A percentile compares a stretch with the other conserved stretches of the same genome.
Evolutionary conservation across 257 asterid species (phyloP).

Genomic region (Solanum pinnatisectum): DNA sequence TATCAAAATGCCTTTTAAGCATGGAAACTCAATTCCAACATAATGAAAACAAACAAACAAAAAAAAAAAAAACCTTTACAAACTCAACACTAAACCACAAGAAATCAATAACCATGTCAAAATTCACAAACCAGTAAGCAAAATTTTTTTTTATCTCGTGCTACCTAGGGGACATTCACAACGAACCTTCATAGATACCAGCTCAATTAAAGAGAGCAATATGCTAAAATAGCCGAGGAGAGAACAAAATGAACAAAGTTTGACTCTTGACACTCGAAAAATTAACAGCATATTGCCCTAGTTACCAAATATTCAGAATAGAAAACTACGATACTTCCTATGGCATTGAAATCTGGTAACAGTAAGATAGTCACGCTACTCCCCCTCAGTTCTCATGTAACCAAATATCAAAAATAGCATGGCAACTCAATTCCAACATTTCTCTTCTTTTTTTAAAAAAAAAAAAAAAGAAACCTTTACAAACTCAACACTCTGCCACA

Average conservation of each 20-base stretch:
- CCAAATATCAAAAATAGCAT: not conserved
- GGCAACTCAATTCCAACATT: not conserved
- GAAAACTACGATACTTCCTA: not conserved
- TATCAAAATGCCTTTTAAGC: not conserved
- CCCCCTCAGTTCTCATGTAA: not conserved
- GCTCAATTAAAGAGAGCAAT: not conserved
- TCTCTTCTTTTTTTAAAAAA: too few relatives aligned
- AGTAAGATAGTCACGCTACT: not conserved
- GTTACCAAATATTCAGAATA: not conserved
- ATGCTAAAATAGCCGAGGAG: not conserved
- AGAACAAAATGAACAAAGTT: not conserved
- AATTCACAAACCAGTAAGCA: not conserved
- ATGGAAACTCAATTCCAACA: not conserved
- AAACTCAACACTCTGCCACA: not conserved
- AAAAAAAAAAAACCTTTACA: too few relatives aligned
- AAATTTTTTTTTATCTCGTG: not conserved
- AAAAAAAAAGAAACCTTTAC: not conserved
- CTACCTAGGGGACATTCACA: not conserved
- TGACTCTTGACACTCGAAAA: not conserved
- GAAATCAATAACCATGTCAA: not conserved
- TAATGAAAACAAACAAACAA: not conserved
- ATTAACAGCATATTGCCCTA: too few relatives aligned
- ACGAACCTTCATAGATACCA: not conserved
- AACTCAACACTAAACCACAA: not conserved
- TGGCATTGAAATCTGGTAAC: not conserved